Evolutionary conservation across 176 grass and related monocot genomes (phyloP).

Genomic region (Puccinellia tenuiflora): DNA sequence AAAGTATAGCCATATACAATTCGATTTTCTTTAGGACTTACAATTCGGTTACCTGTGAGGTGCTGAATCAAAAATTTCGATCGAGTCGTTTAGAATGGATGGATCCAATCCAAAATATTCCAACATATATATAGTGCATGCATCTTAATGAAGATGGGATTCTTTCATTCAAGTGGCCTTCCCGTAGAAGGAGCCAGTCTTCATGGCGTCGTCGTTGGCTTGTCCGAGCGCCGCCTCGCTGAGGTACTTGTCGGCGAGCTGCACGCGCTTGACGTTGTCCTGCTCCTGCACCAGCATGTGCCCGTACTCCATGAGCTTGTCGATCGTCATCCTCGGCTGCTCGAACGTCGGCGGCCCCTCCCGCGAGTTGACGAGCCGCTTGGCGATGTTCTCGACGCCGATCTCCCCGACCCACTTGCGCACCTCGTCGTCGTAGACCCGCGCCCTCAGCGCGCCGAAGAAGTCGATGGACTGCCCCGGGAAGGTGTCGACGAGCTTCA

Average conservation of each 20-base stretch:
- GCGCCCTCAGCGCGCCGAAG: conserved; percentile 76
- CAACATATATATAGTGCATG: neutral
- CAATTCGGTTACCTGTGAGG: neutral
- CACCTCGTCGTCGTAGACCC: conserved; percentile 91
- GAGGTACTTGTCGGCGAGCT: conserved; percentile 80
- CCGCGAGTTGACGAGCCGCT: conserved; percentile 65
- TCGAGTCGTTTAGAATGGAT: neutral
- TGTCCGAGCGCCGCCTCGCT: conserved; percentile 66
- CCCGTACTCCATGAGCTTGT: conserved; percentile 69
- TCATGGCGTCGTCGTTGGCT: conserved; percentile 53
- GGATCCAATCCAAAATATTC: neutral
- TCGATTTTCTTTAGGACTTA: neutral
- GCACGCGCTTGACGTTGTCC: conserved; percentile 84
- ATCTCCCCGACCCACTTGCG: conserved; percentile 43
- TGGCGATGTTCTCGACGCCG: conserved; percentile 51
- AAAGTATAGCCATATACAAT: neutral
- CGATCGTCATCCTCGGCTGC: conserved; percentile 66
- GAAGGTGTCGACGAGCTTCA: conserved; percentile 68
- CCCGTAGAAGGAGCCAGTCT: conserved; percentile 47
- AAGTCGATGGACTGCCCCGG: conserved; percentile 93
- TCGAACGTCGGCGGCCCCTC: conserved; percentile 70
- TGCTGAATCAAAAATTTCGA: conserved; percentile 4
- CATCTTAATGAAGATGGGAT: neutral
- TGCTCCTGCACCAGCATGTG: conserved; percentile 67
- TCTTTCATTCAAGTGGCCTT: conserved; percentile 25